Percentiles rank a stretch among this genome's conserved stretches.
Evolutionary conservation across 2,329 filamentous ascomycete species (phyloP).

Genomic region (Kalmusia sp.): DNA sequence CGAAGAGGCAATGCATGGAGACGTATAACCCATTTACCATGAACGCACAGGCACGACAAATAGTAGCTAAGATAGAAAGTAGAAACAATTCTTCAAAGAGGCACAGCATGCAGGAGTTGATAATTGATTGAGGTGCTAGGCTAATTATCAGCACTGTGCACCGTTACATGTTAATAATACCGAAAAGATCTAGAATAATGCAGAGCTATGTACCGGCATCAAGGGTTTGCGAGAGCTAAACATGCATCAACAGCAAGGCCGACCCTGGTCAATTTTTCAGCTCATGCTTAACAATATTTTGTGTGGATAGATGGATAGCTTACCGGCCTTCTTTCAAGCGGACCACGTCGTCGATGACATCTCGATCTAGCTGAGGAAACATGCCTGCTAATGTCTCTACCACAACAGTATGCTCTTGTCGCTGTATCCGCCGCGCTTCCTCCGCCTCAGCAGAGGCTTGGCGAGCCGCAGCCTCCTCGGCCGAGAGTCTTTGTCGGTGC

Average conservation of each 20-base stretch:
- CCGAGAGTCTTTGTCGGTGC: slow-evolving; percentile 59
- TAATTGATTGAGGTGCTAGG: too few species aligned
- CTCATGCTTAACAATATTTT: neutral
- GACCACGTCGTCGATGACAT: slow-evolving; percentile 96
- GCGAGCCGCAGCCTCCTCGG: slow-evolving; percentile 85
- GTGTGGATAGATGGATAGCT: slow-evolving; percentile 50
- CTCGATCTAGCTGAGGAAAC: slow-evolving; percentile 94
- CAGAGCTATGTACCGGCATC: neutral
- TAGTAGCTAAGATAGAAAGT: too few species aligned
- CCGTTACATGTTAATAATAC: neutral
- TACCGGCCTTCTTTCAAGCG: slow-evolving; percentile 93
- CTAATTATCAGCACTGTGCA: too few species aligned
- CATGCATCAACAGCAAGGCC: slow-evolving; percentile 7
- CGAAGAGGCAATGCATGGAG: neutral
- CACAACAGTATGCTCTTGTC: slow-evolving; percentile 85
- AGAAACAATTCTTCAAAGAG: too few species aligned
- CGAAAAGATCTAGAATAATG: neutral
- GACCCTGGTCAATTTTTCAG: neutral
- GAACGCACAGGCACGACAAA: too few species aligned
- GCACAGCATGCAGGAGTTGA: too few species aligned
- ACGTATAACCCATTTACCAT: too few species aligned
- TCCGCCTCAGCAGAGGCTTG: slow-evolving; percentile 91
- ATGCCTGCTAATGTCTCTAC: slow-evolving; percentile 94
- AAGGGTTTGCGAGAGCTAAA: slow-evolving; percentile 2
- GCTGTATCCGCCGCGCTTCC: slow-evolving; percentile 82